These are phyloP conservation scores for Aspergillus kassunensis DNA, from an alignment of 495 filamentous ascomycete genomes.

Conservation along the genomic window DNA sequence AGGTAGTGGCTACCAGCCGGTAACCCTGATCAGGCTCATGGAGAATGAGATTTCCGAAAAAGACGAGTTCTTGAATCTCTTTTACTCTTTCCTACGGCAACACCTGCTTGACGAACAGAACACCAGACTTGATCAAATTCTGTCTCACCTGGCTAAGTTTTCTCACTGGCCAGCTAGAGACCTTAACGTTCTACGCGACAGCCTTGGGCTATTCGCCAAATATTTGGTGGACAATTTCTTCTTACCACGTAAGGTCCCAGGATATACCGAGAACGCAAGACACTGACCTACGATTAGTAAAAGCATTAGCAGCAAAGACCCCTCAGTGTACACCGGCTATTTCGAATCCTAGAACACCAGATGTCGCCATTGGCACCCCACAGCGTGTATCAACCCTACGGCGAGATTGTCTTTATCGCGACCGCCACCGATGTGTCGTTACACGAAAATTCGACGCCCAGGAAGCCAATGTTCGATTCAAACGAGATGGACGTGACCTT, in stretches of 20 bases:
- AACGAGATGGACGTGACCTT: neutral
- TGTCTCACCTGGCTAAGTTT: neutral
- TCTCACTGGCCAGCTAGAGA: neutral
- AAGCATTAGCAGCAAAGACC: slow-evolving; percentile 6
- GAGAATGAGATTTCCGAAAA: neutral
- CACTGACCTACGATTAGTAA: neutral
- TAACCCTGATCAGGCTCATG: slow-evolving; percentile 5
- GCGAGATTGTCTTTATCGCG: slow-evolving; percentile 1
- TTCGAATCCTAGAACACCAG: neutral
- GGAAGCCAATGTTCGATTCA: slow-evolving; percentile 2
- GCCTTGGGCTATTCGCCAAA: neutral
- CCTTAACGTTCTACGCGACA: neutral
- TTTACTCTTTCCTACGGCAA: slow-evolving; percentile 6
- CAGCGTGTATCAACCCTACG: slow-evolving; percentile 7
- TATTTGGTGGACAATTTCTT: slow-evolving; percentile 4
- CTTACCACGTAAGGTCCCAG: neutral
- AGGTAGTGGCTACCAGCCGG: slow-evolving; percentile 7
- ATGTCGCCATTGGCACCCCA: slow-evolving; percentile 1
- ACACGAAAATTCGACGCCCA: slow-evolving; percentile 3
- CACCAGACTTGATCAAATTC: neutral
- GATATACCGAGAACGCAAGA: neutral
- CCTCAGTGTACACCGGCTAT: slow-evolving; percentile 11
- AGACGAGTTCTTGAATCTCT: slow-evolving; percentile 4
- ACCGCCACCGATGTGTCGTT: slow-evolving; percentile 12
- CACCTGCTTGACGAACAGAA: neutral